Evolutionary conservation across 495 filamentous ascomycete genomes (phyloP).

Genomic region (Evansstolkia leycettana): DNA sequence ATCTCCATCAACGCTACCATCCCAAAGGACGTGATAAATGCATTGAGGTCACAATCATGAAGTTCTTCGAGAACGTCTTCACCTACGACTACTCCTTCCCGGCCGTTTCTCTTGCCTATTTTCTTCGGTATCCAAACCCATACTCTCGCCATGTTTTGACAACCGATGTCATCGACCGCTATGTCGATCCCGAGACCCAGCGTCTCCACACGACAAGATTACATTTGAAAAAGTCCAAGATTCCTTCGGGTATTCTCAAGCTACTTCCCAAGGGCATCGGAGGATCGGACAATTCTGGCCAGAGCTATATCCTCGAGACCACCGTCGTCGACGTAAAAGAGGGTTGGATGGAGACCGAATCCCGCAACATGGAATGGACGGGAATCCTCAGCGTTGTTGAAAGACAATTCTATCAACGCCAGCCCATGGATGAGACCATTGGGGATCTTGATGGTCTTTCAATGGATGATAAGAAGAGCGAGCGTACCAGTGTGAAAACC

Average conservation of each 20-base stretch:
- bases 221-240: conserved; percentile 85
- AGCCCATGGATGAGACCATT: conserved; percentile 12
- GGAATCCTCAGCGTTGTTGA: conserved; percentile 89
- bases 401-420: conserved; percentile 62
- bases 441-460: conserved; percentile 15
- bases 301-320: conserved; percentile 84
- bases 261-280: conserved; percentile 69
- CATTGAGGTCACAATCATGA: conserved; percentile 46
- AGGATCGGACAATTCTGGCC: conserved; percentile 55
- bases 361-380: conserved; percentile 77
- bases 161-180: conserved; percentile 85
- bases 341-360: conserved; percentile 80
- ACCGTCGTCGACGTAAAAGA: conserved; percentile 81
- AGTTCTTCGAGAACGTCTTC: conserved; percentile 80
- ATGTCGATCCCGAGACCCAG: conserved; percentile 66
- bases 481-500: conserved; percentile 72
- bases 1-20: conserved; percentile 1
- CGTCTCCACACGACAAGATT: conserved; percentile 80
- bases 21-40: conserved; percentile 1
- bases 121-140: conserved; percentile 97
- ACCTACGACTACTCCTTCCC: conserved; percentile 88
- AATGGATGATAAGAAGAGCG: conserved; percentile 29
- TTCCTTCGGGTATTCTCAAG: conserved; percentile 73
- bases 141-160: conserved; percentile 91
- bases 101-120: conserved; percentile 91